Percentiles rank a stretch among this genome's conserved stretches.
phyloP scores from a whole-genome alignment of 495 filamentous ascomycete species.

The Haplographium delicatum region DNA sequence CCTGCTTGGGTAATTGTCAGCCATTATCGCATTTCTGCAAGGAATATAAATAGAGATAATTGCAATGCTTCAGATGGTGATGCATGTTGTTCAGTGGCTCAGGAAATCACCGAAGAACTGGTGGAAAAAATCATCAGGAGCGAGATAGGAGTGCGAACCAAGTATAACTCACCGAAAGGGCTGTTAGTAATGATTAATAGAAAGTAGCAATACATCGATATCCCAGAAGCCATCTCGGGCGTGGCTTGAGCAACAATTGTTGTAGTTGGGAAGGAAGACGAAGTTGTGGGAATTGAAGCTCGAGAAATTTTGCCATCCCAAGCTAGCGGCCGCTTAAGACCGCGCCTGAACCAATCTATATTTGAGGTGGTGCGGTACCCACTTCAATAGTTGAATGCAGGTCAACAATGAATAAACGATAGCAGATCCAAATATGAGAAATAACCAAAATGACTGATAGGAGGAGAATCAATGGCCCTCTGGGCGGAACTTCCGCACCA shows the following conservation, averaged over 20 bases:
- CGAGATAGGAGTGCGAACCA: slow-evolving; percentile 13
- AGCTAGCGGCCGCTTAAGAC: no score
- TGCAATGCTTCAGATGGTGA: slow-evolving; percentile 84
- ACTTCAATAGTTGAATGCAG: no score
- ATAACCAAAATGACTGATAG: slow-evolving; percentile 64
- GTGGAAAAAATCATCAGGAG: slow-evolving; percentile 49
- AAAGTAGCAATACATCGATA: no score
- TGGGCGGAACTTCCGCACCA: slow-evolving; percentile 69
- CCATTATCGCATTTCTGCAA: slow-evolving; percentile 21
- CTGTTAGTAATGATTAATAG: not conserved
- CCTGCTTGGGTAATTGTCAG: slow-evolving; percentile 1
- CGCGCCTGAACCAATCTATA: no score
- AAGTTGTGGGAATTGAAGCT: slow-evolving; percentile 5
- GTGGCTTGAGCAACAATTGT: no score
- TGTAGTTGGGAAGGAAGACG: no score
- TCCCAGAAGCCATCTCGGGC: no score
- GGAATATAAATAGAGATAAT: slow-evolving; percentile 16
- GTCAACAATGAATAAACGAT: slow-evolving; percentile 1
- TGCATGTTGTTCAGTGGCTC: slow-evolving; percentile 98
- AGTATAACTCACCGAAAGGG: slow-evolving; percentile 24
- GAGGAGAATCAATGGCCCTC: slow-evolving; percentile 85
- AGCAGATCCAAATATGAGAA: not conserved
- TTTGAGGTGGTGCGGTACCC: no score
- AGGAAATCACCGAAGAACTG: slow-evolving; percentile 70
- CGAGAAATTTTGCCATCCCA: not conserved